phyloP scores from a whole-genome alignment of 257 asterid species.

The Lycium barbarum region DNA sequence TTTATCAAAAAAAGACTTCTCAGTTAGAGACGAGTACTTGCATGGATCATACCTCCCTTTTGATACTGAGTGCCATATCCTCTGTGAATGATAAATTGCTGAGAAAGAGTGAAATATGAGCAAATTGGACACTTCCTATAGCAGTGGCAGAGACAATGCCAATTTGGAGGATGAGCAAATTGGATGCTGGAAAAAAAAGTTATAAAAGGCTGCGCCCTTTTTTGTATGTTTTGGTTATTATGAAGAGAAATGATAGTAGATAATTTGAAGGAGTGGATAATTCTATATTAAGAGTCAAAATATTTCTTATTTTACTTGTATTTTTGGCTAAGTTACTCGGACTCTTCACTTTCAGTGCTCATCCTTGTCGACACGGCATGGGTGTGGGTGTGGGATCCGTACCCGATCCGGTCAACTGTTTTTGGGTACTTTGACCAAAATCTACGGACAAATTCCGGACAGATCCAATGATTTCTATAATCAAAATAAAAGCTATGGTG shows the following conservation, averaged over 20 bases:
- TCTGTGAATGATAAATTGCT: slow-evolving; percentile 1
- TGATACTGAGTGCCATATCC: slow-evolving; percentile 9
- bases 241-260: background rate
- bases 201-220: background rate
- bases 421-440: no score
- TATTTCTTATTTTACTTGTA: background rate
- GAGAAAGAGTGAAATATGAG: slow-evolving; percentile 10
- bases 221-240: background rate
- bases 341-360: no score
- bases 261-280: slow-evolving; percentile 19
- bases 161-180: background rate
- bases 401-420: no score
- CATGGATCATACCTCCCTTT: background rate
- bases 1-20: background rate
- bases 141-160: background rate
- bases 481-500: no score
- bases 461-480: no score
- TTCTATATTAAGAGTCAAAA: background rate
- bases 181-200: slow-evolving; percentile 2
- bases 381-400: no score
- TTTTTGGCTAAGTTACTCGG: no score
- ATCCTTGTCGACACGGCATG: no score
- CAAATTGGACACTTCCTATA: slow-evolving; percentile 18
- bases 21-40: slow-evolving; percentile 2
- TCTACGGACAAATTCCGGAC: no score